Evolutionary conservation across 2,329 filamentous ascomycete species (phyloP), one percentile per base, ranked within the genome.

Genomic region (Ilyonectria mors-panacis): DNA sequence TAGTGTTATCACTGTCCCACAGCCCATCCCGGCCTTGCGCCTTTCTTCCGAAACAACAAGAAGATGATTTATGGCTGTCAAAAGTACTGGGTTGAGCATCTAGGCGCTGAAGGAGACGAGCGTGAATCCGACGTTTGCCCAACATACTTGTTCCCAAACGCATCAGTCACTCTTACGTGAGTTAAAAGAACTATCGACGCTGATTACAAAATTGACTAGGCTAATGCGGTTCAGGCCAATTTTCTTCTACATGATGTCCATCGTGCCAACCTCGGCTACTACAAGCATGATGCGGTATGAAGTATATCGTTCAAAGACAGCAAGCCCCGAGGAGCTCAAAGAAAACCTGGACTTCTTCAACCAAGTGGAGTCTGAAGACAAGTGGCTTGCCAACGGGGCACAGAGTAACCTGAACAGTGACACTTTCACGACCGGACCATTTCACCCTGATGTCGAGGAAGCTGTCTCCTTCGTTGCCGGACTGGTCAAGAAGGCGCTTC

Each of bases 301-400:
- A 75, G 85, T 91, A 42, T 91, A 85, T 81, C 84, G 87, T 67
- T 87, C 90, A 82, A 88, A 86, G 74, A 80, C 85, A 71, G 85
- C 87, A 4, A 83, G 82, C 3, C 85, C 89, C n/a, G 85, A 85
- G 28, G 85, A 88, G 59, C 90, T 91, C 75, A 78, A 84, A 21
- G 78, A 81, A 47, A 87, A 90, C 75, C 85, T 84, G 77, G 78
- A 86, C 39, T 86, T 90, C 72, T 91, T 90, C 81, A 87, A 86
- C 76, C 86, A 86, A 44, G 85, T 91, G 75, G 87, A 91, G 86
- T 81, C 83, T 4, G 89, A 91, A 76, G 89, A 91, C 80, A 91
- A 90, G 73, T 82, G 85, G 4, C 85, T 91, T 13, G 91, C 89
- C 79, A 81, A 84, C 68, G 83, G 83, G 15, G 85, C 87, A 1